Percentiles rank a stretch among this genome's conserved stretches.
Conservation (phyloP, 208 protist genomes). For the Pavlovales sp. region DNA sequence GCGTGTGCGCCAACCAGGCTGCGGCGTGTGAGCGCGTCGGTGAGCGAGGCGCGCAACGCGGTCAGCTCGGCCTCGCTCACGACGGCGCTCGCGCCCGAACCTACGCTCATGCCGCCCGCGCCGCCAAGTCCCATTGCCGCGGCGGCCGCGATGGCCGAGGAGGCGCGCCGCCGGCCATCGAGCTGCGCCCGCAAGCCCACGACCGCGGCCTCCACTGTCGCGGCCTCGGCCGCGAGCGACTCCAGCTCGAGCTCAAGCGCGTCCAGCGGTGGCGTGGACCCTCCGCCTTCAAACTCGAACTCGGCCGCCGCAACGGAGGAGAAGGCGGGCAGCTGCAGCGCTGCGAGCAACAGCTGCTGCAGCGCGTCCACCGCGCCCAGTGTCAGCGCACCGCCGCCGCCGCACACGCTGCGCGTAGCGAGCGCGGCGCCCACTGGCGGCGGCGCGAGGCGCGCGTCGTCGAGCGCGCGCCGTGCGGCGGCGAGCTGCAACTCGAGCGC, state of each 20-base stretch:
- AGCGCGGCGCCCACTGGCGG: background rate
- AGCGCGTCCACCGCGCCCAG: background rate
- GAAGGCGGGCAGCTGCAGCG: background rate
- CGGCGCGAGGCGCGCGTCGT: no score
- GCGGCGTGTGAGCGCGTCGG: no score
- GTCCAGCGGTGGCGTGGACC: background rate
- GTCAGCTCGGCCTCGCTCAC: no score
- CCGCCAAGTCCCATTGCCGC: no score
- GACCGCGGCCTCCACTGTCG: background rate
- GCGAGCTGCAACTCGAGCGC: background rate
- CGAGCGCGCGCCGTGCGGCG: background rate
- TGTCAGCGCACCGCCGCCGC: no score
- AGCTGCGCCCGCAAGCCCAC: background rate
- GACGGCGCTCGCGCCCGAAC: no score
- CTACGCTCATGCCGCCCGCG: no score
- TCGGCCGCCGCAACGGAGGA: background rate
- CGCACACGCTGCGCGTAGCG: no score
- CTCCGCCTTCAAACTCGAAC: background rate
- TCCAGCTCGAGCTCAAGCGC: background rate
- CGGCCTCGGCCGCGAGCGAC: background rate
- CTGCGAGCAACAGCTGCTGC: background rate
- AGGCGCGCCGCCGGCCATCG: background rate
- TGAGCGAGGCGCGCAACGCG: no score
- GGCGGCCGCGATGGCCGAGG: no score
- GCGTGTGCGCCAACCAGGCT: no score